Evolutionary conservation across 164 flowering plant species (phyloP).

Genomic region (Stephania japonica): DNA sequence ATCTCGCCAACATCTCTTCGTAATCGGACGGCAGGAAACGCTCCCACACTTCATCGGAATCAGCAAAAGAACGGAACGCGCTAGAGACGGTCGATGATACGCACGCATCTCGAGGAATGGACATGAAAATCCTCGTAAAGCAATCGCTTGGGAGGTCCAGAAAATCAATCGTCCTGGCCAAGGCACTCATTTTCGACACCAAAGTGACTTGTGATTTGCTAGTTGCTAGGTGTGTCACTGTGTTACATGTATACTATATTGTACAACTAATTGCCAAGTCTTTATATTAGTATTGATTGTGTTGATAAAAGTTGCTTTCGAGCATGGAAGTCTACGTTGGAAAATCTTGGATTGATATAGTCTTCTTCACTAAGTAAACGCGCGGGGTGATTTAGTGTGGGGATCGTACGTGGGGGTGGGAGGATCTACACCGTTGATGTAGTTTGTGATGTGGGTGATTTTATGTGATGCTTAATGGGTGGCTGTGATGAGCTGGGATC

Average conservation of each 20-base stretch:
- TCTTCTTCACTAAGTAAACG: not conserved
- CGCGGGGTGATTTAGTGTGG: not conserved
- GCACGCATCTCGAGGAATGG: constrained; percentile 36
- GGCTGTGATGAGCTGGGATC: too few relatives aligned
- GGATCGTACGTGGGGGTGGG: not conserved
- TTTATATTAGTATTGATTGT: not conserved
- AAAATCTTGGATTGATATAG: not conserved
- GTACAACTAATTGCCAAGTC: not conserved
- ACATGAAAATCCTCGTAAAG: not conserved
- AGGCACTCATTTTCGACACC: not conserved
- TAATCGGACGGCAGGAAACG: constrained; percentile 45
- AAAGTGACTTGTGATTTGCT: too few relatives aligned
- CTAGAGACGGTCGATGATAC: constrained; percentile 22
- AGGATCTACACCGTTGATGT: not conserved
- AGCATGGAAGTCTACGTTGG: not conserved
- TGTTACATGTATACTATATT: too few relatives aligned
- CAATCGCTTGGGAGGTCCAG: not conserved
- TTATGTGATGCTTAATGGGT: too few relatives aligned
- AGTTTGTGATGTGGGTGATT: too few relatives aligned
- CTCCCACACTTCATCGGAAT: constrained; percentile 51
- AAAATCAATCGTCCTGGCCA: not conserved
- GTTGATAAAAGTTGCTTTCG: too few relatives aligned
- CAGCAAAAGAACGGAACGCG: constrained; percentile 18
- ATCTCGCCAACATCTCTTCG: constrained; percentile 25
- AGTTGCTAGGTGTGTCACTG: too few relatives aligned